A percentile compares a stretch with the other conserved stretches of the same genome.
These are phyloP conservation scores for Aspergillus brasiliensis DNA, from an alignment of 2,329 filamentous ascomycete genomes.

Conservation along the genomic window DNA sequence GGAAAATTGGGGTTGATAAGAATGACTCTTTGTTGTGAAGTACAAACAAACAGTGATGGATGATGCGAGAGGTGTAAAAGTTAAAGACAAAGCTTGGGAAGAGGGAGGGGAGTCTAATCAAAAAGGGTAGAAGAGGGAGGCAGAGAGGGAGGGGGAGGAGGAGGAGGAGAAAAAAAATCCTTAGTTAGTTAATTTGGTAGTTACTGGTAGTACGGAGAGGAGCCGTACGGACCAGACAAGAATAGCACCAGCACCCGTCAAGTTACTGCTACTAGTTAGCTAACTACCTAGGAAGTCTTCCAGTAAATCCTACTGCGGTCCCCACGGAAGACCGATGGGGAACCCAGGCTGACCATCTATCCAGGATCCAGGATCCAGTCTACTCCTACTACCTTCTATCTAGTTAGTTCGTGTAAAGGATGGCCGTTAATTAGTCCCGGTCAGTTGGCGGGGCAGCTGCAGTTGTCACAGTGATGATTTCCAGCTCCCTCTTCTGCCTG, in stretches of 20 bases:
- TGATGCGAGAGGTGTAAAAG: conserved; percentile 11
- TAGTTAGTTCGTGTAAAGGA: too few species aligned
- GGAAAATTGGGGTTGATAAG: not conserved
- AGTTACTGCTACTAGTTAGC: not conserved
- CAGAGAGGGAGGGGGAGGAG: not conserved
- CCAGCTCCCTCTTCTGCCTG: not conserved
- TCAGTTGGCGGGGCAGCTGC: conserved; percentile 18
- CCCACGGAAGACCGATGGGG: conserved; percentile 17
- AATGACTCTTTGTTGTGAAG: conserved; percentile 9
- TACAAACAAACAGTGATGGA: conserved; percentile 15
- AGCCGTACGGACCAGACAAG: not conserved
- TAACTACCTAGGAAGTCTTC: not conserved
- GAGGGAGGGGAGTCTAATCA: not conserved
- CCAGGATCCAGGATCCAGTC: conserved; percentile 10
- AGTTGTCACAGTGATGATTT: conserved; percentile 19
- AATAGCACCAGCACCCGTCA: not conserved
- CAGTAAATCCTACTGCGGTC: conserved; percentile 1
- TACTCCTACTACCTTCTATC: conserved; percentile 16
- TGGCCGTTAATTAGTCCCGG: not conserved
- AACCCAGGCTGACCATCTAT: not conserved
- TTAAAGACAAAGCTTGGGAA: not conserved
- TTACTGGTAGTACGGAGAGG: not conserved
- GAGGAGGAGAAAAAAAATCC: not conserved
- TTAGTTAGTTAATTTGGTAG: too few species aligned
- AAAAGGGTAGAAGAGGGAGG: not conserved